Percentiles rank a stretch among this genome's conserved stretches.
Conservation (phyloP, 345 rosid species). For the Iberis pinnata region DNA sequence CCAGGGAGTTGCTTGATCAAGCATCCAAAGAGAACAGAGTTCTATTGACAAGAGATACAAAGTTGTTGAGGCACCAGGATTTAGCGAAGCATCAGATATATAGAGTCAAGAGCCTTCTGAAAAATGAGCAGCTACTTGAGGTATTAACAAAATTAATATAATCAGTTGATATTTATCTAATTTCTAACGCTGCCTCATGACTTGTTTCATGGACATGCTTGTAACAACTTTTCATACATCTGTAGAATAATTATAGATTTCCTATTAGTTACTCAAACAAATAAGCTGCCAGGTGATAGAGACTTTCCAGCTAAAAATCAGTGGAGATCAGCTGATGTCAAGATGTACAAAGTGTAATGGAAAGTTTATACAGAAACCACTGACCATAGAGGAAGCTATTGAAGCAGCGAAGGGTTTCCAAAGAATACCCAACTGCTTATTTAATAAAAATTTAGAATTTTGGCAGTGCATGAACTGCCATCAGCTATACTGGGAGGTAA, state of each 20-base stretch:
- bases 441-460: constrained; percentile 74
- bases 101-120: constrained; percentile 66
- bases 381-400: constrained; percentile 73
- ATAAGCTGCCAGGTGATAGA: constrained; percentile 54
- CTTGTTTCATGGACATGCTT: neutral
- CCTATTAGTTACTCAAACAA: constrained; percentile 3
- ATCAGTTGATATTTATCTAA: neutral
- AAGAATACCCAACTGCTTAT: constrained; percentile 75
- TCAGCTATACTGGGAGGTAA: constrained; percentile 99
- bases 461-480: constrained; percentile 97
- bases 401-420: constrained; percentile 96
- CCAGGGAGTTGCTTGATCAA: constrained; percentile 75
- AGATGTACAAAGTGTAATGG: constrained; percentile 96
- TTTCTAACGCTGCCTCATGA: too few species aligned
- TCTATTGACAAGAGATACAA: constrained; percentile 80
- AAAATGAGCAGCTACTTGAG: constrained; percentile 90
- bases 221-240: neutral
- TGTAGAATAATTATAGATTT: neutral
- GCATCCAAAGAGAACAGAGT: constrained; percentile 68
- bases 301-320: constrained; percentile 58
- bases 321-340: constrained; percentile 74
- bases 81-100: constrained; percentile 69
- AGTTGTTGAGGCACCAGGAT: constrained; percentile 70
- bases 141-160: constrained; percentile 25
- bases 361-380: constrained; percentile 73